These are phyloP conservation scores for Colletotrichum lindemuthianum DNA, from an alignment of 2,329 filamentous ascomycete species.

Conservation along the genomic window DNA sequence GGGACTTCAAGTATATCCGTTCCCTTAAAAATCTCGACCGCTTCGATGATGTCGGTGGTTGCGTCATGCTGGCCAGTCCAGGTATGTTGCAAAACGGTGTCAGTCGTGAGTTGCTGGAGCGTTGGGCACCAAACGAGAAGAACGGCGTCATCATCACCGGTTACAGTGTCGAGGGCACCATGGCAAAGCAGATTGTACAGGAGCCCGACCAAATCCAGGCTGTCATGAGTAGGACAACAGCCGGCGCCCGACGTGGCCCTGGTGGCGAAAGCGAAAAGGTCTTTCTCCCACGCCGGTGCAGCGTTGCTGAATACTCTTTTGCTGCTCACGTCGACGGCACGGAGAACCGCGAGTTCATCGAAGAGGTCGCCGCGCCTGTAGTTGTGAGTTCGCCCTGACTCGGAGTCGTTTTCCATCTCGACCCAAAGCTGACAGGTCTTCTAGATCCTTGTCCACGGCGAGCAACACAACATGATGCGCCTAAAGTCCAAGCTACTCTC, in stretches of 20 bases:
- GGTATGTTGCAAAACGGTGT: constrained; percentile 99
- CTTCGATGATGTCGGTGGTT: constrained; percentile 94
- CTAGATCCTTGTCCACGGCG: constrained; percentile 94
- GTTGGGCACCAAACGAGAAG: constrained; percentile 95
- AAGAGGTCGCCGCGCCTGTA: constrained; percentile 89
- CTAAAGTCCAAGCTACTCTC: constrained; percentile 94
- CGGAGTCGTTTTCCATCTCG: not conserved
- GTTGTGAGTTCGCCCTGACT: constrained; percentile 72
- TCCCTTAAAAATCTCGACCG: constrained; percentile 92
- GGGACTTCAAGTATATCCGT: constrained; percentile 96
- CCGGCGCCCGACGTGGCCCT: constrained; percentile 69
- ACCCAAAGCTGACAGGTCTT: constrained; percentile 31
- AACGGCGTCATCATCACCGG: constrained; percentile 99
- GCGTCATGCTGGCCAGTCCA: constrained; percentile 96
- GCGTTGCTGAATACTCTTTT: constrained; percentile 93
- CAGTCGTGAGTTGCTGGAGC: constrained; percentile 88
- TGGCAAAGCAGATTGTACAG: constrained; percentile 95
- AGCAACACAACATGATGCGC: constrained; percentile 98
- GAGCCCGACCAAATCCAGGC: constrained; percentile 96
- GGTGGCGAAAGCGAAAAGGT: constrained; percentile 83
- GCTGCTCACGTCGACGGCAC: constrained; percentile 96
- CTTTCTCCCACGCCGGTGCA: constrained; percentile 92
- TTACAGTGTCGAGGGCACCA: constrained; percentile 97
- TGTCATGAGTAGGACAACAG: constrained; percentile 82
- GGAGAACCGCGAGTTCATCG: constrained; percentile 96